Conservation (phyloP, 139 green algal species). For the Mesostigma viride region DNA sequence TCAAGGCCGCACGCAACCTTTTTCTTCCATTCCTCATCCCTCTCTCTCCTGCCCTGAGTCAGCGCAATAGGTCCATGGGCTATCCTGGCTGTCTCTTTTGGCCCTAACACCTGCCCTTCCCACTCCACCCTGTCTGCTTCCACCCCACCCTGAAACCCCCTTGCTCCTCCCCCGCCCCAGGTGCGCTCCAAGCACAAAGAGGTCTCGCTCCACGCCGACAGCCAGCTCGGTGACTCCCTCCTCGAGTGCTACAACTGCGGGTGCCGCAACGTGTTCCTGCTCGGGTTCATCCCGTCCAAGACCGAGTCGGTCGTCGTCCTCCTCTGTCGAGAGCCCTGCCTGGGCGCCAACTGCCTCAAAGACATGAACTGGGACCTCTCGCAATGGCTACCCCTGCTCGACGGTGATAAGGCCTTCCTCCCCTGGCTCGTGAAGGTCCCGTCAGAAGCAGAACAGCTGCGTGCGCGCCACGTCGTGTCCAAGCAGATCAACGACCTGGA, state of each 20-base stretch:
- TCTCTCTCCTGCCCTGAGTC: too few relatives aligned
- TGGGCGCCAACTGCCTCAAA: slow-evolving; percentile 52
- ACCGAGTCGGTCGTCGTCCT: slow-evolving; percentile 82
- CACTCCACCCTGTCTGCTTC: not conserved
- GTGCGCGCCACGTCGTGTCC: slow-evolving; percentile 36
- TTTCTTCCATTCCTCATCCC: too few relatives aligned
- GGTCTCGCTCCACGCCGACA: slow-evolving; percentile 80
- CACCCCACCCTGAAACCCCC: not conserved
- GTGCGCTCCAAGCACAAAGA: slow-evolving; percentile 65
- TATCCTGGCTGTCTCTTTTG: not conserved
- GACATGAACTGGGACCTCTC: slow-evolving; percentile 64
- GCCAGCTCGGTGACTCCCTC: slow-evolving; percentile 79
- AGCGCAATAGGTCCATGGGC: too few relatives aligned
- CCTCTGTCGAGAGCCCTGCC: slow-evolving; percentile 64
- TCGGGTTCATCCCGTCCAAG: slow-evolving; percentile 87
- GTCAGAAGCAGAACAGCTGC: slow-evolving; percentile 43
- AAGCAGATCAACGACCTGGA: slow-evolving; percentile 55
- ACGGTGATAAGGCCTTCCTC: slow-evolving; percentile 77
- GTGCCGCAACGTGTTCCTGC: slow-evolving; percentile 82
- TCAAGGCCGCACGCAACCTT: too few relatives aligned
- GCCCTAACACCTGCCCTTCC: not conserved
- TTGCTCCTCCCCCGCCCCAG: slow-evolving; percentile 19
- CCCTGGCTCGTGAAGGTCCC: slow-evolving; percentile 81
- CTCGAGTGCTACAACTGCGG: slow-evolving; percentile 92
- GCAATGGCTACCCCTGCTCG: slow-evolving; percentile 88